Conservation (phyloP, 2,329 filamentous ascomycete genomes). For the Trichoderma simmonsii region DNA sequence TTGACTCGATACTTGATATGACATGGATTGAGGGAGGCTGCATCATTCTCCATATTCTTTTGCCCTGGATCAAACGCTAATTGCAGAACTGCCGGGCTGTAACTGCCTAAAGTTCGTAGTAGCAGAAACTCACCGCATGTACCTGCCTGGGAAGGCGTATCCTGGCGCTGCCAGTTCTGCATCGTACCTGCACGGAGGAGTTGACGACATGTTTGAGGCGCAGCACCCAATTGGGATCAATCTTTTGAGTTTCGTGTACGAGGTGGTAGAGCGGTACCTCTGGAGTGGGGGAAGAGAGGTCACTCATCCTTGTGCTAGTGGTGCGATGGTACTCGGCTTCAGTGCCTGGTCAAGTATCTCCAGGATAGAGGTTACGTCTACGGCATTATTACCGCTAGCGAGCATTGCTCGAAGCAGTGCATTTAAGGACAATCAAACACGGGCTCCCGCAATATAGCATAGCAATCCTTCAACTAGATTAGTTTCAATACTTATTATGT, state of each 20-base stretch:
- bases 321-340: background rate
- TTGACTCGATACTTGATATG: background rate
- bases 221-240: background rate
- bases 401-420: background rate
- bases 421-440: background rate
- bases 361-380: background rate
- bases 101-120: background rate
- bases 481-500: background rate
- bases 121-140: background rate
- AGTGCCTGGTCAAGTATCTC: background rate
- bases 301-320: background rate
- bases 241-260: background rate
- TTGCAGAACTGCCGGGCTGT: background rate
- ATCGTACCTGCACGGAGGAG: constrained; percentile 2
- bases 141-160: background rate
- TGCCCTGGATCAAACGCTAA: background rate
- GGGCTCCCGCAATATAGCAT: background rate
- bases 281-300: background rate
- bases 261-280: background rate
- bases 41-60: background rate
- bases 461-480: background rate
- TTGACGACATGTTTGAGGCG: constrained; percentile 6
- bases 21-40: background rate
- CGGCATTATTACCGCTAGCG: background rate
- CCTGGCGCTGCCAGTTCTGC: background rate